These are phyloP conservation scores for Trypanosoma boissoni DNA, from an alignment of 208 protist genomes.

Conservation along the genomic window DNA sequence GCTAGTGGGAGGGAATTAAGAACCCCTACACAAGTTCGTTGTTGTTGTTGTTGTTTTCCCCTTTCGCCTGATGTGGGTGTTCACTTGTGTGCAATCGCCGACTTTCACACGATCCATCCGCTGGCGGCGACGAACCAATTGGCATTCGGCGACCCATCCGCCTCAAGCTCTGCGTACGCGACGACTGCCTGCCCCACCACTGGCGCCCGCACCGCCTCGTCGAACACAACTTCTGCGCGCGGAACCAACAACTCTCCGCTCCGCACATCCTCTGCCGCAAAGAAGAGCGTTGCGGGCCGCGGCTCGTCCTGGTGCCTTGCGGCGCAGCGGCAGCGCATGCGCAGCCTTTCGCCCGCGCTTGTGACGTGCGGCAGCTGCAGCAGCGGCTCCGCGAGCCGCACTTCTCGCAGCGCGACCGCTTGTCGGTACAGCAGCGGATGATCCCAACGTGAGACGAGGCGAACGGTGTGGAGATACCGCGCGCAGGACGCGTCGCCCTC, in stretches of 20 bases:
- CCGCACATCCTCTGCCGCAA: constrained; percentile 11
- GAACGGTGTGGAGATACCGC: constrained; percentile 47
- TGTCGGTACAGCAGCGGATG: constrained; percentile 37
- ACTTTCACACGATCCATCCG: constrained; percentile 26
- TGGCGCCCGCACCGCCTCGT: constrained; percentile 47
- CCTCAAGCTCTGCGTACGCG: constrained; percentile 29
- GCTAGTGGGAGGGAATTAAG: no score
- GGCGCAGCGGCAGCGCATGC: constrained; percentile 39
- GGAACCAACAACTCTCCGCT: constrained; percentile 5
- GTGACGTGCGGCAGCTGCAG: constrained; percentile 1
- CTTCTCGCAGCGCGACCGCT: constrained; percentile 15
- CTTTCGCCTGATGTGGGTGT: background rate
- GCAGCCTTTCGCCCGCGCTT: background rate
- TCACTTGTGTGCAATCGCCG: no score
- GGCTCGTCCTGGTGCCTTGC: constrained; percentile 55
- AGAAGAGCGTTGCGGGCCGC: constrained; percentile 34
- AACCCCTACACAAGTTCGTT: no score
- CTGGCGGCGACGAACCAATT: constrained; percentile 32
- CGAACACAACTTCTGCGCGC: constrained; percentile 27
- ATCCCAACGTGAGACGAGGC: constrained; percentile 53
- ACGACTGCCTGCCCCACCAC: constrained; percentile 62
- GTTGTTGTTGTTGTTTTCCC: background rate
- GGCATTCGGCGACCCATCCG: background rate
- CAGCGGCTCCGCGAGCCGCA: constrained; percentile 8
- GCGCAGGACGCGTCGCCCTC: background rate